Base-by-base conservation (phyloP, 1,139 yeast genomes). In the Pichia inconspicua region DNA sequence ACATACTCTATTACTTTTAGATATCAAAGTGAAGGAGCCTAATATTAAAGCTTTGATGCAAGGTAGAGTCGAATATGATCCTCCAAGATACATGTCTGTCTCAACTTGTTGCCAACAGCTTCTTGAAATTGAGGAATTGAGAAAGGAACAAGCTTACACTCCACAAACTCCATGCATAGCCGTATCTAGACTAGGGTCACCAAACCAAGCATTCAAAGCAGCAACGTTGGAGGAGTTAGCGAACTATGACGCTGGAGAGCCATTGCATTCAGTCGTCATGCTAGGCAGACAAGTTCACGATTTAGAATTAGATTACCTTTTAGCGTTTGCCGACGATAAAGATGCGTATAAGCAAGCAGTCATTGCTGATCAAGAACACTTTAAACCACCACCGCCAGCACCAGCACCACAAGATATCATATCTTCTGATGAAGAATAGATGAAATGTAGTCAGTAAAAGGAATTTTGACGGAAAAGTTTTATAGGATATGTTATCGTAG, bases 11-110 rank as follows among this genome's bases (percentile, higher is more conserved):
- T 76, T 92, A 40, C 72, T 92, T 51, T 73, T 92, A 48, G 98
- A 92, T 64, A 92, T 92, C 65, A 92, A 92, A 66, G 98, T 92
- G 49, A 92, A 92, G 66, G 98, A 92, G 66, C 98, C 92, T 68
- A 87, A 95, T 63, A 76, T 88, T 56, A 96, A 90, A 63, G 92
- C 90, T 64, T 79, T 92, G 84, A 95, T 96, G 44, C 78, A 96
- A 54, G 98, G 97, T 1, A 77, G 95, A 66, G 71, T 84, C 51
- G 87, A 90, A 43, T 92, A 87, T 64, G 98, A 92, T 65, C 97
- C 97, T 41, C 98, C 98, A 46, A 76, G 98, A 65, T 92, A 89
- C 68, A 92, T 92, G 98, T 78, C 81, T 54, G 88, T 92, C 55
- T 80, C 84, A 50, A 87, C 95, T 45, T 96, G 97, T 47, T 92